A percentile compares a stretch with the other conserved stretches of the same genome.
phyloP scores from a whole-genome alignment of 108 stramenopile species.

The Cylindrotheca closterium region DNA sequence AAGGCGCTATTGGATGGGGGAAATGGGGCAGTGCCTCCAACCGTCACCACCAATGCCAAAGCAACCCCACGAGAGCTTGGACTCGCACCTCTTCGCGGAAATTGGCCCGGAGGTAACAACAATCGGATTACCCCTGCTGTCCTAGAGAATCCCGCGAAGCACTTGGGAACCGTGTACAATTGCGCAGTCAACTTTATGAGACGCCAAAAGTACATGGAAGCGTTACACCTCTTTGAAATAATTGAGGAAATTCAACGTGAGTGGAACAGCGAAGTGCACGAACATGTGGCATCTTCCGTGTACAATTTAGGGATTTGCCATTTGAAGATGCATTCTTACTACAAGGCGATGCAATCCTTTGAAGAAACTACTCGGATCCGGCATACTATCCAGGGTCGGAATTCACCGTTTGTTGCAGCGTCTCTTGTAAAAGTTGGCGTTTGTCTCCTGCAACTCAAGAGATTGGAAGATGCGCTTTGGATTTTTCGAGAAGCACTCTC shows the following conservation, averaged over 20 bases:
- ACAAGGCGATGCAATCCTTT: slow-evolving; percentile 49
- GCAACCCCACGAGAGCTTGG: slow-evolving; percentile 11
- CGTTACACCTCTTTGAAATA: slow-evolving; percentile 37
- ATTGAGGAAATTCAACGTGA: slow-evolving; percentile 35
- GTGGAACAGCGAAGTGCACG: slow-evolving; percentile 40
- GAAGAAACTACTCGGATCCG: slow-evolving; percentile 58
- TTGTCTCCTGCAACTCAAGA: slow-evolving; percentile 38
- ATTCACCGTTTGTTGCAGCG: slow-evolving; percentile 57
- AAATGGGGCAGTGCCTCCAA: neutral
- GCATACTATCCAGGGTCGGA: slow-evolving; percentile 43
- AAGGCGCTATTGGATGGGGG: slow-evolving; percentile 20
- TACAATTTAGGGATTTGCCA: slow-evolving; percentile 59
- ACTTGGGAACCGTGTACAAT: slow-evolving; percentile 23
- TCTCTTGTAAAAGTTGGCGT: slow-evolving; percentile 60
- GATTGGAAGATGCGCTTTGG: slow-evolving; percentile 50
- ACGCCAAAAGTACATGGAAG: slow-evolving; percentile 26
- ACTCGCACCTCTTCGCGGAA: slow-evolving; percentile 45
- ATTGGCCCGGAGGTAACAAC: slow-evolving; percentile 24
- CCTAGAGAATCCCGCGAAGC: slow-evolving; percentile 17
- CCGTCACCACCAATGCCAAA: neutral
- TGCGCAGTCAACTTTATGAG: slow-evolving; percentile 20
- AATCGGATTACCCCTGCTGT: slow-evolving; percentile 16
- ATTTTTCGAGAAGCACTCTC: slow-evolving; percentile 55
- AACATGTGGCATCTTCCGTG: slow-evolving; percentile 45
- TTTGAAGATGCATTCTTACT: slow-evolving; percentile 31